Base-by-base conservation (phyloP, 2,329 filamentous ascomycete species). In the Fusarium transvaalense region DNA sequence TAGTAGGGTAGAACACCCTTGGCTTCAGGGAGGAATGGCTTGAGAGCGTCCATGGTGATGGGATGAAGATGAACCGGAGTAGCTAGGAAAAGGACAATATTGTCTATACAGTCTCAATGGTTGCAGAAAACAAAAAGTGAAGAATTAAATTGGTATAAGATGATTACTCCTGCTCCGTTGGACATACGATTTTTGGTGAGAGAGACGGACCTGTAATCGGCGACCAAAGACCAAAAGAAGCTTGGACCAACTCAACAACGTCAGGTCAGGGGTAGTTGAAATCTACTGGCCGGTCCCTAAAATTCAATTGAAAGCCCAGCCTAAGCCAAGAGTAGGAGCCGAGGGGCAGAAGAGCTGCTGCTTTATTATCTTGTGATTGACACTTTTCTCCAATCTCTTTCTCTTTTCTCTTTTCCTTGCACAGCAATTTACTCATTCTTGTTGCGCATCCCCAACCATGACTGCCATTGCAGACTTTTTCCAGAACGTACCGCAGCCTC, bases 1-100 rank as follows among this genome's bases (percentile, higher is more conserved):
- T 88, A 89, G 71, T 87, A 88, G 25, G 87, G 87, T 59, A 89
- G 73, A 63, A 85, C 80, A 63, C 87, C 87, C 74, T 87, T 82
- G 47, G 82, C 80, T 3, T 78, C 75, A 5, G 86, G 85, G 27
- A 86, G 82, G 46, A 82, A 78, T 23, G 78, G 74, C 59, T 79
- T 76, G 56, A 87, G 39, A 3, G 77, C 64, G 35, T 85, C 83
- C 84, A 88, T 86, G 54, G n/a, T n/a, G n/a, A n/a, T n/a, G n/a
- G n/a, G n/a, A n/a, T n/a, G n/a, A n/a, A n/a, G n/a, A n/a, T n/a
- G n/a, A n/a, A n/a, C n/a, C n/a, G n/a, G n/a, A 29, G 27, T 29
- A 29, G 27, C 6, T 29, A 29, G 6, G 10, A 29, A 29, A 6
- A 10, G 27, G 6, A 29, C 6, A 29, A 29, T 29, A 6, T 29